Conservation (phyloP, 768 basidiomycete genomes). For the Guyanaporus albipodus region DNA sequence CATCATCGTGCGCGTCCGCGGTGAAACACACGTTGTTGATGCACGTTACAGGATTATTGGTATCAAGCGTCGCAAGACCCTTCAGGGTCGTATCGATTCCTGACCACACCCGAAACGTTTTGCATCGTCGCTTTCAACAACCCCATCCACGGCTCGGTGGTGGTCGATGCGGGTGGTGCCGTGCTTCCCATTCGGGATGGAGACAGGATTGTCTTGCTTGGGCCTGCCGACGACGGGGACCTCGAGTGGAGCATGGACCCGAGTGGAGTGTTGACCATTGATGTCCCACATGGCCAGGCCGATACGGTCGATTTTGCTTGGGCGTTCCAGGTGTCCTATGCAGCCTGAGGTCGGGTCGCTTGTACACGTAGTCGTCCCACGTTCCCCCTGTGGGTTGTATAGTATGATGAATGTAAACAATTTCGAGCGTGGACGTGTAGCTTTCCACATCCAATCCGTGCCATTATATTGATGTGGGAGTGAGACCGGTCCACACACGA, state of each 20-base stretch:
- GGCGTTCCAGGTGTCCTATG: constrained; percentile 39
- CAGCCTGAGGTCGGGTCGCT: not conserved
- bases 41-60: constrained; percentile 41
- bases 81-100: constrained; percentile 39
- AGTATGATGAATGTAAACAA: not conserved
- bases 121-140: constrained; percentile 44
- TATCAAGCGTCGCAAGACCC: constrained; percentile 42
- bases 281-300: constrained; percentile 24
- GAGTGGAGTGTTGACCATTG: constrained; percentile 29
- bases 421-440: too few relatives aligned
- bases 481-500: not conserved
- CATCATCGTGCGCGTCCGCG: not conserved
- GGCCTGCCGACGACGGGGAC: constrained; percentile 18
- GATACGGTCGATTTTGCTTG: constrained; percentile 35
- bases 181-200: constrained; percentile 41
- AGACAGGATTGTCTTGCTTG: constrained; percentile 42
- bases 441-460: too few relatives aligned
- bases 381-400: too few relatives aligned
- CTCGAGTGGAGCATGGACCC: constrained; percentile 33
- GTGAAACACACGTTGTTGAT: not conserved
- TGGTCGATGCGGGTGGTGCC: constrained; percentile 32
- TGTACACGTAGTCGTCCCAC: too few relatives aligned
- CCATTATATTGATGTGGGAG: not conserved
- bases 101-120: constrained; percentile 47
- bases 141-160: constrained; percentile 33